Evolutionary conservation across 805 yeast genomes (phyloP).

Genomic region (Lachancea meyersii): DNA sequence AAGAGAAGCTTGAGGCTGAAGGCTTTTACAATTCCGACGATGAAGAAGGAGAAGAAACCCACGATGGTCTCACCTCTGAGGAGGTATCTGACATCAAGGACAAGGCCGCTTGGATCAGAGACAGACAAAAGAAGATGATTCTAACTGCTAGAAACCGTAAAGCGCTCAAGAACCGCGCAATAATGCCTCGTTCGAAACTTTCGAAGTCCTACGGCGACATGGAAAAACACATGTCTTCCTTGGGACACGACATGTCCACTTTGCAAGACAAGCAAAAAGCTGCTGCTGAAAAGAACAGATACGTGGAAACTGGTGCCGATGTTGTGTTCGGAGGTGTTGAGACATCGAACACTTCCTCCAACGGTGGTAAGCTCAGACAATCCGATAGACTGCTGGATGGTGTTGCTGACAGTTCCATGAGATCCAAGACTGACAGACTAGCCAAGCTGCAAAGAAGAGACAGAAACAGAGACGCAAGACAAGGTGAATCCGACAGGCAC

Average conservation of each 20-base stretch:
- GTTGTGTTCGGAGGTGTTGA: slow-evolving; percentile 53
- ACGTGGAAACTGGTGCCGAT: slow-evolving; percentile 66
- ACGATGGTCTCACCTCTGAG: slow-evolving; percentile 63
- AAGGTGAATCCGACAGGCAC: slow-evolving; percentile 95
- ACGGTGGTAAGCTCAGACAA: slow-evolving; percentile 47
- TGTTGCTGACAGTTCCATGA: slow-evolving; percentile 69
- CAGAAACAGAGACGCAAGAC: slow-evolving; percentile 85
- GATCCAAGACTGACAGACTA: slow-evolving; percentile 81
- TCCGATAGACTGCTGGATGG: slow-evolving; percentile 82
- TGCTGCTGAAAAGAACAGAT: slow-evolving; percentile 35
- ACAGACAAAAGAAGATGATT: slow-evolving; percentile 90
- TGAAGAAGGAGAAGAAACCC: slow-evolving; percentile 51
- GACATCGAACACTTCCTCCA: slow-evolving; percentile 30
- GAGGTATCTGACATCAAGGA: slow-evolving; percentile 64
- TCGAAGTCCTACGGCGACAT: slow-evolving; percentile 67
- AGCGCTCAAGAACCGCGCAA: slow-evolving; percentile 76
- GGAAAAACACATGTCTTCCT: slow-evolving; percentile 82
- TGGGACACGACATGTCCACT: slow-evolving; percentile 80
- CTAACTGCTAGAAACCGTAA: slow-evolving; percentile 82
- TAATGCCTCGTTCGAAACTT: slow-evolving; percentile 85
- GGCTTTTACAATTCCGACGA: slow-evolving; percentile 93
- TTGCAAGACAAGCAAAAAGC: slow-evolving; percentile 48
- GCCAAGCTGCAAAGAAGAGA: slow-evolving; percentile 88
- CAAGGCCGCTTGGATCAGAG: slow-evolving; percentile 93
- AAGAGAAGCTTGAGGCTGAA: slow-evolving; percentile 84